Evolutionary conservation across 2,329 filamentous ascomycete species (phyloP).

Genomic region (Penicillium olsonii): DNA sequence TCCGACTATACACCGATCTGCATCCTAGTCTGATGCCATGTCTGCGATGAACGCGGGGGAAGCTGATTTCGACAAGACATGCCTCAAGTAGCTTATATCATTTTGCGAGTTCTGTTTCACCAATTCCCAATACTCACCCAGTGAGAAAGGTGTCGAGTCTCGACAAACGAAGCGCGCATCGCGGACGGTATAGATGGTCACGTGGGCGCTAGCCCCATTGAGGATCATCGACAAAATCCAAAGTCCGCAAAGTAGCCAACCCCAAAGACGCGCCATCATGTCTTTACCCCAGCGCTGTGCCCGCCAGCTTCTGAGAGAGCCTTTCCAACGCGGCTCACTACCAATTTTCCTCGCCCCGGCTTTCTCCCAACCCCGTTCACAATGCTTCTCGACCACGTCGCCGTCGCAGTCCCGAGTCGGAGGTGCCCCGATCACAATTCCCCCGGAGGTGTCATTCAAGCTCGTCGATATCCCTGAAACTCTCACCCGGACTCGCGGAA

Average conservation of each 20-base stretch:
- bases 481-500: slow-evolving; percentile 61
- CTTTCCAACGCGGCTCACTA: slow-evolving; percentile 55
- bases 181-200: slow-evolving; percentile 11
- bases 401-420: slow-evolving; percentile 79
- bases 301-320: slow-evolving; percentile 55
- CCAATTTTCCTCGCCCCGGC: slow-evolving; percentile 74
- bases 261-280: slow-evolving; percentile 51
- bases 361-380: slow-evolving; percentile 54
- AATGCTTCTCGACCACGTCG: slow-evolving; percentile 72
- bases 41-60: no score
- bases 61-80: no score
- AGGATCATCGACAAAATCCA: slow-evolving; percentile 35
- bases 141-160: no score
- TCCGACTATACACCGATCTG: no score
- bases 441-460: slow-evolving; percentile 76
- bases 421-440: slow-evolving; percentile 74
- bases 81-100: no score
- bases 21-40: no score
- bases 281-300: slow-evolving; percentile 64
- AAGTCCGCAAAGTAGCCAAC: slow-evolving; percentile 26
- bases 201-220: slow-evolving; percentile 21
- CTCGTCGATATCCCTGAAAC: slow-evolving; percentile 64
- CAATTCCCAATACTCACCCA: not conserved
- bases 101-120: not conserved
- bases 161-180: not conserved